Percentiles rank a stretch among this genome's conserved stretches.
Conservation (phyloP, 495 filamentous ascomycete species). For the Opeltia flavorubescens region DNA sequence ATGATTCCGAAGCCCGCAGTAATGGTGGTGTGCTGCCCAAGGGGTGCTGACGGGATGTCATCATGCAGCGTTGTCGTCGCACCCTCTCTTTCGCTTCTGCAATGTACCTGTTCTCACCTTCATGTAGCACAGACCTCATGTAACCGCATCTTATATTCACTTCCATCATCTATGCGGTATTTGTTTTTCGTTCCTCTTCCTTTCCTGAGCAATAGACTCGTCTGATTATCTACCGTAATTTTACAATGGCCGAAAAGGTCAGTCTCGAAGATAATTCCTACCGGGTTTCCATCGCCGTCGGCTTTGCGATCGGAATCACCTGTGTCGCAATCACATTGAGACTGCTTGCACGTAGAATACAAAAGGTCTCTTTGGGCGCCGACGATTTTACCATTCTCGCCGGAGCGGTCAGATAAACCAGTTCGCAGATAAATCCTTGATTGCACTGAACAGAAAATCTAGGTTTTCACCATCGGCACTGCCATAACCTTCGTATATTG, state of each 20-base stretch:
- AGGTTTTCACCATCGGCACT: conserved; percentile 1
- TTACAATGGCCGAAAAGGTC: neutral
- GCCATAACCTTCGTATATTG: neutral
- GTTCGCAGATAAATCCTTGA: neutral
- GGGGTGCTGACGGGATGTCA: too few species aligned
- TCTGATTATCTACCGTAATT: too few species aligned
- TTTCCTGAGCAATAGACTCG: too few species aligned
- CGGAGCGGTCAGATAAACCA: neutral
- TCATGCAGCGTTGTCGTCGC: too few species aligned
- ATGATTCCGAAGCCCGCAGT: too few species aligned
- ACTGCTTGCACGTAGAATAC: conserved; percentile 1
- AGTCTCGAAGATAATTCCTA: neutral
- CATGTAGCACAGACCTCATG: too few species aligned
- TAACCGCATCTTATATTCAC: too few species aligned
- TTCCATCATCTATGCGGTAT: too few species aligned
- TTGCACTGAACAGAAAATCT: neutral
- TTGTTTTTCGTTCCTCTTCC: too few species aligned
- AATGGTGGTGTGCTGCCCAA: too few species aligned
- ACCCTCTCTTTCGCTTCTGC: too few species aligned
- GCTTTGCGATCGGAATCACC: neutral
- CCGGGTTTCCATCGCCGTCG: neutral
- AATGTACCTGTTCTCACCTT: too few species aligned
- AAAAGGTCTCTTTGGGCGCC: neutral
- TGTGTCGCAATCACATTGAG: neutral
- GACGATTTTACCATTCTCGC: neutral